Evolutionary conservation across 805 yeast genomes (phyloP), one percentile per base, ranked within the genome.

Genomic region (Candida chilensis): DNA sequence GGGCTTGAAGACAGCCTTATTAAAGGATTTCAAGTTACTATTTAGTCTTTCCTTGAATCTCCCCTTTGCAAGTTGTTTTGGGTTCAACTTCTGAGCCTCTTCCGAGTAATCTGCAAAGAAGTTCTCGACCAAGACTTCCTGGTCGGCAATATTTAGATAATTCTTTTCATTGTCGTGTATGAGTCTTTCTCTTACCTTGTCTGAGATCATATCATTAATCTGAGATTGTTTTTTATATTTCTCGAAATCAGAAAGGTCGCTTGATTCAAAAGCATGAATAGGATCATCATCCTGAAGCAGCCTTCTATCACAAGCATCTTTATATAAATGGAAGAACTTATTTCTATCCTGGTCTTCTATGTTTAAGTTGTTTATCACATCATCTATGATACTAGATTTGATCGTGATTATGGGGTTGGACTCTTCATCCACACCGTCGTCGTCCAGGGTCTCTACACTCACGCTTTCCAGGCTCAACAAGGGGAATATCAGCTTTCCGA

Each of bases 171-270:
- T n/a, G n/a, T n/a, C n/a, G n/a, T n/a, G n/a, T n/a, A n/a, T n/a
- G n/a, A n/a, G 10, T 15, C 13, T 25, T 8, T 7, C 16, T 6
- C 13, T 7, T 10, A 25, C 18, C 9, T 25, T 25, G 8, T 25
- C 18, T 42, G 45, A 46, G 24, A 60, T 57, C 16, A 31, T 29
- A 29, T 61, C 60, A 34, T 59, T 52, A 18, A 60, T 32, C 28
- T 54, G 56, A 16, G 60, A 49, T 40, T 52, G 51, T 31, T 49
- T 50, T 9, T 57, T 46, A 33, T 51, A 62, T 25, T 40, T 46
- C 25, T 37, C 39, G 38, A 48, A 62, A 34, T 62, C 69, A 36
- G 56, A 42, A 32, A 1, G 59, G 46, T 12, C n/a, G n/a, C n/a
- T n/a, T n/a, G n/a, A n/a, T n/a, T n/a, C n/a, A n/a, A n/a, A n/a